Evolutionary conservation across 2,329 filamentous ascomycete genomes (phyloP).

Genomic region (Diplodia mutila): DNA sequence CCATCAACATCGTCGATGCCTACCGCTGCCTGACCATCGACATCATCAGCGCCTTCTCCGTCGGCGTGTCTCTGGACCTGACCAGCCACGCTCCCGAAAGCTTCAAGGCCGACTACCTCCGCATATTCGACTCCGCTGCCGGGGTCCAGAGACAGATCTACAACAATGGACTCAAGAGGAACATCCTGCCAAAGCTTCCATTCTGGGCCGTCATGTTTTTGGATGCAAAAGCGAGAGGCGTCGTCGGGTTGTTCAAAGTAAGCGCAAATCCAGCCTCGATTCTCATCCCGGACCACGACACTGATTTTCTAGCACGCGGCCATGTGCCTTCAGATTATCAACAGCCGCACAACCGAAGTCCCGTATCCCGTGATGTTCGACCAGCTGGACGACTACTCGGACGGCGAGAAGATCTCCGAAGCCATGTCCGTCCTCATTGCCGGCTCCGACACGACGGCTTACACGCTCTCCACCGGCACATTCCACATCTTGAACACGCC

Average conservation of each 20-base stretch:
- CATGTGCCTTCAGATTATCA: neutral
- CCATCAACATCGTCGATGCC: neutral
- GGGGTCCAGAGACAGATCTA: neutral
- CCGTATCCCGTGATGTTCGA: neutral
- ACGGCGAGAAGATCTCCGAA: neutral
- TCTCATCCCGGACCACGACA: neutral
- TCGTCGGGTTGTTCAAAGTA: neutral
- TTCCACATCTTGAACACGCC: neutral
- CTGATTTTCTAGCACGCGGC: neutral
- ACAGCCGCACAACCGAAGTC: neutral
- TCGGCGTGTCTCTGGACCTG: neutral
- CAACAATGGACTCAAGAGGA: neutral
- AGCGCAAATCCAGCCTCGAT: neutral
- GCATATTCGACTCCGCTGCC: neutral
- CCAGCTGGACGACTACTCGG: neutral
- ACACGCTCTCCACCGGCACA: neutral
- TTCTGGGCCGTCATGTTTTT: neutral
- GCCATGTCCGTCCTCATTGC: neutral
- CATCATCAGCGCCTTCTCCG: neutral
- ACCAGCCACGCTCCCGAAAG: neutral
- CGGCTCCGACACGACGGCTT: neutral
- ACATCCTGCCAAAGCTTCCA: neutral
- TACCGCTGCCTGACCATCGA: conserved; percentile 1
- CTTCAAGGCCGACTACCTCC: neutral
- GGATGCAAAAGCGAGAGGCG: neutral